These are phyloP conservation scores for Laburnicola sp. DNA, from an alignment of 2,329 filamentous ascomycete species.

Conservation along the genomic window DNA sequence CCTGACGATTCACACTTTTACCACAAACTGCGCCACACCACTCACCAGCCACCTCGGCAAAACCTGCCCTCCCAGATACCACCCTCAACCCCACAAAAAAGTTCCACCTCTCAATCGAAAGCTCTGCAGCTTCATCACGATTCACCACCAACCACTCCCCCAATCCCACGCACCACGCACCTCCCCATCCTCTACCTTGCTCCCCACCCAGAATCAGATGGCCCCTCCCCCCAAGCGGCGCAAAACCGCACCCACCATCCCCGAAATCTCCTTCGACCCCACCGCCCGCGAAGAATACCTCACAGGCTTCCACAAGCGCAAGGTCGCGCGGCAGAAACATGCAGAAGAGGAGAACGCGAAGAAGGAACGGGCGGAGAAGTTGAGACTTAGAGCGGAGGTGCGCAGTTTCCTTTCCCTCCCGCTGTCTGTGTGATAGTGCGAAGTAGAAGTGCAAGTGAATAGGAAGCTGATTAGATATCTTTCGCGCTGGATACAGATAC, in stretches of 20 bases:
- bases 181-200: not conserved
- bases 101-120: too few relatives aligned
- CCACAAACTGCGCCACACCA: too few relatives aligned
- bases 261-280: slow-evolving; percentile 83
- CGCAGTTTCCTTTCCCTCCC: slow-evolving; percentile 15
- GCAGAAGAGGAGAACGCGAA: slow-evolving; percentile 81
- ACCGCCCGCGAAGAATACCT: slow-evolving; percentile 81
- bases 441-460: not conserved
- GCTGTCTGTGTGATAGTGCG: not conserved
- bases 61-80: slow-evolving; percentile 6
- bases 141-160: not conserved
- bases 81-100: slow-evolving; percentile 10
- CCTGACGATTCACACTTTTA: too few relatives aligned
- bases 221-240: slow-evolving; percentile 39
- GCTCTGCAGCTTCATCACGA: too few relatives aligned
- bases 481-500: slow-evolving; percentile 59
- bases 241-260: slow-evolving; percentile 56
- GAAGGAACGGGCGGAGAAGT: slow-evolving; percentile 75
- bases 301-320: slow-evolving; percentile 96
- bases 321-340: slow-evolving; percentile 78
- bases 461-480: not conserved
- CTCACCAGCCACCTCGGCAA: slow-evolving; percentile 8
- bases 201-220: slow-evolving; percentile 11
- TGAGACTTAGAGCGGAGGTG: slow-evolving; percentile 76
- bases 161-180: not conserved